Base-by-base conservation (phyloP, 805 yeast species). In the Hanseniaspora taiwanica region DNA sequence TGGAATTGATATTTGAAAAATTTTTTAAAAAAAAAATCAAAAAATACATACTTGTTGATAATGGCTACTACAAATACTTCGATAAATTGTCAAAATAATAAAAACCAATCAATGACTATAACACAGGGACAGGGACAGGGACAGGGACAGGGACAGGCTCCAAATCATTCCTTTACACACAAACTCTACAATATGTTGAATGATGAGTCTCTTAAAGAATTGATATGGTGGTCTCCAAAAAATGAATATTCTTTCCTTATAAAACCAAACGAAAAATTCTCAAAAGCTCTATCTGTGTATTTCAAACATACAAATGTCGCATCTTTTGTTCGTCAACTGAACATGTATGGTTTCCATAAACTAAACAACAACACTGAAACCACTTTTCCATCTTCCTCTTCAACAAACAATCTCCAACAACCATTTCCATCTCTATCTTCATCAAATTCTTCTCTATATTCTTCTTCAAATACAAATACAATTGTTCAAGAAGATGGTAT, bases 101-200 rank as follows among this genome's bases (percentile, higher is more conserved):
- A n/a, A n/a, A n/a, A n/a, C n/a, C n/a, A n/a, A n/a, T n/a, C n/a
- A n/a, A n/a, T n/a, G n/a, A n/a, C n/a, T n/a, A n/a, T n/a, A n/a
- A 23, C 25, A 23, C 25, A 23, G 7, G 25, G 25, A 23, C 25
- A 8, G 7, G 25, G 10, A 8, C 25, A 8, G 25, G 10, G 10
- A 23, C 25, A 23, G 25, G 7, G 25, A 23, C 25, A 23, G 25
- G 7, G 10, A 23, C 25, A 23, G 25, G 7, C 10, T 10, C 25
- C 63, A 42, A 74, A 73, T 48, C 66, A 77, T 1, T 74, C 76
- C 4, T 89, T 89, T 62, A 82, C 87, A 44, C 95, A 87, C 60
- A 89, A 89, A 56, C 71, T 89, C 20, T 87, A 83, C 65, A 76
- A 80, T 46, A 89, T 89, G 93, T 69, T 89, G 37, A 94, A 87